A percentile compares a stretch with the other conserved stretches of the same genome.
phyloP scores from a whole-genome alignment of 2,329 filamentous ascomycete species.

The Fusarium nematophilum region DNA sequence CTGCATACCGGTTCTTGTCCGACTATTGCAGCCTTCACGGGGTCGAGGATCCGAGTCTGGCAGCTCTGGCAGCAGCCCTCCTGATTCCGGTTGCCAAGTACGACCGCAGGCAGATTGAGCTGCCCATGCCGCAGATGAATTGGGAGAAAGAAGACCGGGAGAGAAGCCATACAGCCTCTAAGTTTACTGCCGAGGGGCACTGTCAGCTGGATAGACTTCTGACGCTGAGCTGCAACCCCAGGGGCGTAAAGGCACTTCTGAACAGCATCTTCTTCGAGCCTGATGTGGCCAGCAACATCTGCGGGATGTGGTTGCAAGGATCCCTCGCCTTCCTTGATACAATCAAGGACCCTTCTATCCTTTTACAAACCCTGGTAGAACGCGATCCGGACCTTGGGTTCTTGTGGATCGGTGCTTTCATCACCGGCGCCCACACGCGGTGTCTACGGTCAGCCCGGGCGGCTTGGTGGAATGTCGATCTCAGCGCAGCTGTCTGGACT shows the following conservation, averaged over 20 bases:
- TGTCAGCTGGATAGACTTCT: conserved; percentile 29
- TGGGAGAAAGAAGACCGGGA: not conserved
- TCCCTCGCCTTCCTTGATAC: conserved; percentile 30
- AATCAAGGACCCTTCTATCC: conserved; percentile 12
- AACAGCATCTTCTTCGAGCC: conserved; percentile 36
- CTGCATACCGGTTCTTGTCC: conserved; percentile 40
- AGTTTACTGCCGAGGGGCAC: not conserved
- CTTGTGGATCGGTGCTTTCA: conserved; percentile 36
- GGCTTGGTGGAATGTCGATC: conserved; percentile 29
- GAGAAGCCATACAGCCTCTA: not conserved
- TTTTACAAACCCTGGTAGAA: conserved; percentile 22
- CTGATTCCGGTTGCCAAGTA: conserved; percentile 44
- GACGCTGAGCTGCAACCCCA: conserved; percentile 35
- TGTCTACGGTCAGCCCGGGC: conserved; percentile 13
- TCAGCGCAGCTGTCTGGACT: conserved; percentile 30
- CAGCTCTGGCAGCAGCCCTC: conserved; percentile 44
- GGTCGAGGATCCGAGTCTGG: conserved; percentile 37
- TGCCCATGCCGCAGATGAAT: conserved; percentile 8
- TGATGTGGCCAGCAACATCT: conserved; percentile 30
- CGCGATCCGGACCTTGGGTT: conserved; percentile 31
- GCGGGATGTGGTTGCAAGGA: conserved; percentile 34
- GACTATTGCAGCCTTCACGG: conserved; percentile 43
- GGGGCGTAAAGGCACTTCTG: conserved; percentile 27
- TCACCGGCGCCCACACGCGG: conserved; percentile 16
- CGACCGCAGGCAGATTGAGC: conserved; percentile 30